Conservation (phyloP, 2,329 filamentous ascomycete genomes). For the Penicillium sp. region DNA sequence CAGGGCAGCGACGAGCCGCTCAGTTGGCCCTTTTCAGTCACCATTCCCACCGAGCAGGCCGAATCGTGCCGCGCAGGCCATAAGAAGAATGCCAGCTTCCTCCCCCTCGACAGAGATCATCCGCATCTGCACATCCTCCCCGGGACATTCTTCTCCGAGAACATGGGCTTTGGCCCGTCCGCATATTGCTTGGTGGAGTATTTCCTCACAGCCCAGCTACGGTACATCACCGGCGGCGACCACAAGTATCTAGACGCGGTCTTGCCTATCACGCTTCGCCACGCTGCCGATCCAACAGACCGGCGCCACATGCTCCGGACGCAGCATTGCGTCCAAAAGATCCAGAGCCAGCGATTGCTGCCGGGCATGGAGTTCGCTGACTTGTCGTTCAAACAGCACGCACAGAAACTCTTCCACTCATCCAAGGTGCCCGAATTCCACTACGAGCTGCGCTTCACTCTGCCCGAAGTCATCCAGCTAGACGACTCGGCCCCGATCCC, state of each 20-base stretch:
- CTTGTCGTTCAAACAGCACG: constrained; percentile 36
- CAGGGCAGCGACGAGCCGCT: neutral
- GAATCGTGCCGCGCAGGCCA: neutral
- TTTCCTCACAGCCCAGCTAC: neutral
- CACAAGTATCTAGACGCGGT: neutral
- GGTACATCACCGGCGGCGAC: neutral
- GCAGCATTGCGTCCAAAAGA: neutral
- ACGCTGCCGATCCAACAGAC: neutral
- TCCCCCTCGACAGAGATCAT: neutral
- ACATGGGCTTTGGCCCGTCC: neutral
- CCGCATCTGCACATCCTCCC: neutral
- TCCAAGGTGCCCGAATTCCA: constrained; percentile 34
- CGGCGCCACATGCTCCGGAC: neutral
- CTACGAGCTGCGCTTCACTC: constrained; percentile 26
- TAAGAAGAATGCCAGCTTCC: constrained; percentile 1
- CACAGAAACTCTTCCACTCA: constrained; percentile 32
- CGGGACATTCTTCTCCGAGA: neutral
- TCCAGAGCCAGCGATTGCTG: constrained; percentile 31
- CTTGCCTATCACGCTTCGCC: neutral
- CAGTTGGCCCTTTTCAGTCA: constrained; percentile 2
- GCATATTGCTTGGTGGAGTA: neutral
- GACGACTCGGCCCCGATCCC: constrained; percentile 15
- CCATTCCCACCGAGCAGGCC: constrained; percentile 2
- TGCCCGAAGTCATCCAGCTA: constrained; percentile 29
- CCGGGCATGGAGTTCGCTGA: constrained; percentile 31